Evolutionary conservation across 1,284 basidiomycete species (phyloP), one percentile per base, ranked within the genome.

Genomic region (Lentinula novae-zelandiae): DNA sequence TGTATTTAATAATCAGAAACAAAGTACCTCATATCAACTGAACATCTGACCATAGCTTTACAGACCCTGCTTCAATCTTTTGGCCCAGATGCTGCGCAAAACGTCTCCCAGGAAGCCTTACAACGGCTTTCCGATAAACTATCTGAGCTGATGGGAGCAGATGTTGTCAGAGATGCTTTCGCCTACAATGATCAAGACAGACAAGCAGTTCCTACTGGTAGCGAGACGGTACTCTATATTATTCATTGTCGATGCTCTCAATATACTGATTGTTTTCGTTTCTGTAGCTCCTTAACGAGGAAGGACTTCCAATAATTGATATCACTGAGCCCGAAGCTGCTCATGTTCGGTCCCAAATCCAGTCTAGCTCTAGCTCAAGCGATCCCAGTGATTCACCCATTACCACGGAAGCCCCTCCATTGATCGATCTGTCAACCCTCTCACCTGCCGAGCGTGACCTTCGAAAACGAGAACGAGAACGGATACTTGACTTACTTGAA

Each of bases 221-320:
- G 15, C 15, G 38, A 81, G 78, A 82, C 88, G 82, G 89, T 87
- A 76, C 52, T 60, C 60, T 60, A 60, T 57, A 60, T 58, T 44
- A 50, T 63, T 50, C 15, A 6, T n/a, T 31, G 4, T 50, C 49
- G 49, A 50, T 50, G 27, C 27, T 27, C 3, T 27, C 3, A 7
- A 62, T 65, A 68, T 60, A 61, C 64, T 64, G 15, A 70, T 55
- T 22, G 17, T 10, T 46, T 10, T 20, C 10, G 17, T 61, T 53
- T 51, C 65, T 60, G 12, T 59, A 91, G 88, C 74, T 86, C 57
- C 67, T 88, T 39, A 89, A 89, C 67, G 88, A 90, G 68, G 89
- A 92, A 58, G 89, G 89, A 1, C 78, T 90, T 38, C 89, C 90
- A 10, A 86, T 92, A 62, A 76, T 92, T 65, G 90, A 92, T 39